These are phyloP conservation scores for Biscogniauxia sp. DNA, from an alignment of 2,329 filamentous ascomycete species.

Conservation along the genomic window DNA sequence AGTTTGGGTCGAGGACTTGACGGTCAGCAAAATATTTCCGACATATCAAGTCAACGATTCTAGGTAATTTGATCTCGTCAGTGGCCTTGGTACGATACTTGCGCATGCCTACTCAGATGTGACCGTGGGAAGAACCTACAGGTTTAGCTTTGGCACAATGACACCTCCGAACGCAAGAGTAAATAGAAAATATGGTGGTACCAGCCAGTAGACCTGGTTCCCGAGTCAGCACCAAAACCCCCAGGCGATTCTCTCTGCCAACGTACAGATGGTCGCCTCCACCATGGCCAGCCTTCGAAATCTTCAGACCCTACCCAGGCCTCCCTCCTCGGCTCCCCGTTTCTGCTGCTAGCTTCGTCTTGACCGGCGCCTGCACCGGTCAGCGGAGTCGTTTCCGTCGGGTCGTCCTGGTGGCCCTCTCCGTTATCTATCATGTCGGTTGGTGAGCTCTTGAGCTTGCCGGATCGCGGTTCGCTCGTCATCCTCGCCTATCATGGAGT, in stretches of 20 bases:
- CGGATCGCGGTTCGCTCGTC: constrained; percentile 23
- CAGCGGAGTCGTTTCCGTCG: constrained; percentile 39
- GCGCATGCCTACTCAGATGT: neutral
- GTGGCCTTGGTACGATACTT: neutral
- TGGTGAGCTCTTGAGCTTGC: constrained; percentile 13
- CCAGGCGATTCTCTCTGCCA: neutral
- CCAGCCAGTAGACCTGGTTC: constrained; percentile 73
- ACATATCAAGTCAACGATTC: constrained; percentile 79
- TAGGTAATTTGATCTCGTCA: constrained; percentile 25
- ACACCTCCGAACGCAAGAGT: constrained; percentile 84
- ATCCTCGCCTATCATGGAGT: constrained; percentile 12
- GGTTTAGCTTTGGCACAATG: constrained; percentile 81
- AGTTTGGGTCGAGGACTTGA: constrained; percentile 54
- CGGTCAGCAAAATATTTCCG: constrained; percentile 74
- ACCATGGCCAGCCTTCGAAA: constrained; percentile 61
- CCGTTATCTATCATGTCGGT: constrained; percentile 29
- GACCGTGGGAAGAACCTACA: constrained; percentile 46
- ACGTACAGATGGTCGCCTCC: constrained; percentile 60
- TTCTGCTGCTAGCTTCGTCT: constrained; percentile 16
- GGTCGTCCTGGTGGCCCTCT: constrained; percentile 10
- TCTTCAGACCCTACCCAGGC: constrained; percentile 54
- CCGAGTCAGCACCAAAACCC: constrained; percentile 23
- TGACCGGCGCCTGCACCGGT: constrained; percentile 32
- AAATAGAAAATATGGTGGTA: constrained; percentile 77
- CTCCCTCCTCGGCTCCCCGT: constrained; percentile 20